Evolutionary conservation across 2,329 filamentous ascomycete species (phyloP), one percentile per base, ranked within the genome.

Genomic region (Arthrobotrys sinensis): DNA sequence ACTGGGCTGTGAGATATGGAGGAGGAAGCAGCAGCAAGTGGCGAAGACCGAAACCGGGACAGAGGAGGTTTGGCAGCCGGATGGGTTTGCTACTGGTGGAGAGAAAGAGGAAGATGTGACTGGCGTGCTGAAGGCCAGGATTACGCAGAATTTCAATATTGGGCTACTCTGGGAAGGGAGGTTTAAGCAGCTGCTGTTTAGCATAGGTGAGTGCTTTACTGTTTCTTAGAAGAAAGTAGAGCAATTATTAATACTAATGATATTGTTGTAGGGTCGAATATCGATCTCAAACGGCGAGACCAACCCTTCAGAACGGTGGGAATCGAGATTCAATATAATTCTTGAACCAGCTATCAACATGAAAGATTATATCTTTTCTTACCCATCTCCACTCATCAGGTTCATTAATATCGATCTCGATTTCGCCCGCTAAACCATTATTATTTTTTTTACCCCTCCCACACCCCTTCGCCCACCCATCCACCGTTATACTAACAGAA

Each of bases 1-100:
- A 28, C 89, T 98, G 24, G 96, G 96, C 12, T 93, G 93, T 86
- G 96, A 99, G 85, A 86, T 98, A 50, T 99, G 96, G 95, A 90
- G 93, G 82, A 91, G 90, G 82, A 87, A 86, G 79, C 84, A 86
- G 16, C 83, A 85, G 48, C 83, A 84, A 40, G 53, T 19, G n/a
- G 2, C 46, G 14, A 36, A 16, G 0, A 38, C 3, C 21, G 55
- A 75, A 55, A 45, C 36, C 32, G 32, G 24, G 7, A 38, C 24
- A 6, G 34, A 21, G 19, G 62, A 57, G 24, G 53, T 28, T n/a
- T 72, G 60, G 63, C 75, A 78, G 45, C 52, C 67, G 38, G 79
- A 79, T 64, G 57, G 52, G 36, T 70, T 76, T 32, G 55, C 62
- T 14, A 62, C 60, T 11, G 52, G 48, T 72, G 50, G 72, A 63